Percentiles rank a stretch among this genome's conserved stretches.
phyloP scores from a whole-genome alignment of 2,329 filamentous ascomycete genomes.

The Boeremia exigua region DNA sequence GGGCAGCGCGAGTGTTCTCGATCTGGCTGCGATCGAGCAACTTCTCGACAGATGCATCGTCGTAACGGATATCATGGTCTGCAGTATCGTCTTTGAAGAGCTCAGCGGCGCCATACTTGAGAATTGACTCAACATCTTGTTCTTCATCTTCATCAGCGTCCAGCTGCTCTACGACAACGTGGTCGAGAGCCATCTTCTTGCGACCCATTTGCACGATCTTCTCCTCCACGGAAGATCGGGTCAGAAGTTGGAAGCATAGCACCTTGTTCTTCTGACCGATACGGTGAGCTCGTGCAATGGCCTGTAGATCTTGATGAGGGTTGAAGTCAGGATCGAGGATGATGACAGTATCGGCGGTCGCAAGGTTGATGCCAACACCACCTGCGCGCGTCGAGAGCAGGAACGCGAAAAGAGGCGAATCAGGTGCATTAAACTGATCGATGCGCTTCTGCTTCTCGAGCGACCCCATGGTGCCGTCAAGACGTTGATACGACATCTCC shows the following conservation, averaged over 20 bases:
- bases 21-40: conserved; percentile 85
- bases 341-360: conserved; percentile 96
- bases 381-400: conserved; percentile 92
- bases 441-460: conserved; percentile 93
- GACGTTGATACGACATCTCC: conserved; percentile 73
- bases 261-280: conserved; percentile 98
- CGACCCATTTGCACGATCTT: conserved; percentile 95
- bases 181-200: conserved; percentile 94
- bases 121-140: conserved; percentile 83
- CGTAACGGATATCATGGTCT: conserved; percentile 79
- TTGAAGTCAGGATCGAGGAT: conserved; percentile 98
- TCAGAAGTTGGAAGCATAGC: conserved; percentile 93
- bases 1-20: conserved; percentile 67
- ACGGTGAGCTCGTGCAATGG: conserved; percentile 89
- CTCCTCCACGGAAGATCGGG: conserved; percentile 86
- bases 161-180: conserved; percentile 92
- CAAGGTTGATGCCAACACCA: conserved; percentile 96
- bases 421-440: conserved; percentile 87
- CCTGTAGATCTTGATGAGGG: conserved; percentile 96
- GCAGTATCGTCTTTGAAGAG: conserved; percentile 79
- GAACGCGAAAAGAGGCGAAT: conserved; percentile 86
- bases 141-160: conserved; percentile 80
- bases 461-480: conserved; percentile 83
- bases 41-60: conserved; percentile 81
- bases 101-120: conserved; percentile 85